phyloP scores from a whole-genome alignment of 805 yeast species.

The Candida namnaoensis region DNA sequence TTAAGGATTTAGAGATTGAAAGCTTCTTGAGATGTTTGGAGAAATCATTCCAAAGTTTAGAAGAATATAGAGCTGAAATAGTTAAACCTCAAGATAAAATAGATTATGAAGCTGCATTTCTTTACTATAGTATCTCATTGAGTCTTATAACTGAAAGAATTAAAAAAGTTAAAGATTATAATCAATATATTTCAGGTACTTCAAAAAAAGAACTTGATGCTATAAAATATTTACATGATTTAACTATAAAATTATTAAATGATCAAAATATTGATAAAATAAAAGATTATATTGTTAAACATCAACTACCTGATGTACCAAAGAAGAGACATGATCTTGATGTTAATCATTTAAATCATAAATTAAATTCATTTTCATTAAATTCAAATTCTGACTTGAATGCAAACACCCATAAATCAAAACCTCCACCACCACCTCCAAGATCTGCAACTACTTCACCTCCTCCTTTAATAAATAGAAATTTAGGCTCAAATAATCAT shows the following conservation, averaged over 20 bases:
- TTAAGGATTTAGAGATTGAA: slow-evolving; percentile 2
- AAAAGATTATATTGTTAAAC: neutral
- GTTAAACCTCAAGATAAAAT: neutral
- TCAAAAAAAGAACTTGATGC: neutral
- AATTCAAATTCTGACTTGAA: too few species aligned
- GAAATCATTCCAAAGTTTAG: slow-evolving; percentile 8
- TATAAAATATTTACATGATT: neutral
- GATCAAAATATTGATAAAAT: slow-evolving; percentile 2
- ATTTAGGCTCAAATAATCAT: neutral
- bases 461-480: slow-evolving; percentile 4
- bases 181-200: neutral
- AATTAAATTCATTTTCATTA: too few species aligned
- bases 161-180: slow-evolving; percentile 3
- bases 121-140: slow-evolving; percentile 6
- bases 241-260: neutral
- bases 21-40: slow-evolving; percentile 2
- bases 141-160: slow-evolving; percentile 2
- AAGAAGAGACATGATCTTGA: neutral
- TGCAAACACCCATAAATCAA: neutral
- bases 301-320: neutral
- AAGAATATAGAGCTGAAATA: slow-evolving; percentile 1
- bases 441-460: neutral
- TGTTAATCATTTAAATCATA: neutral
- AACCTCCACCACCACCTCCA: neutral
- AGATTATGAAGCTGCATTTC: slow-evolving; percentile 10